Evolutionary conservation across 352 stramenopile genomes (phyloP), one percentile per base, ranked within the genome.

Genomic region (Phytophthora hybrid): DNA sequence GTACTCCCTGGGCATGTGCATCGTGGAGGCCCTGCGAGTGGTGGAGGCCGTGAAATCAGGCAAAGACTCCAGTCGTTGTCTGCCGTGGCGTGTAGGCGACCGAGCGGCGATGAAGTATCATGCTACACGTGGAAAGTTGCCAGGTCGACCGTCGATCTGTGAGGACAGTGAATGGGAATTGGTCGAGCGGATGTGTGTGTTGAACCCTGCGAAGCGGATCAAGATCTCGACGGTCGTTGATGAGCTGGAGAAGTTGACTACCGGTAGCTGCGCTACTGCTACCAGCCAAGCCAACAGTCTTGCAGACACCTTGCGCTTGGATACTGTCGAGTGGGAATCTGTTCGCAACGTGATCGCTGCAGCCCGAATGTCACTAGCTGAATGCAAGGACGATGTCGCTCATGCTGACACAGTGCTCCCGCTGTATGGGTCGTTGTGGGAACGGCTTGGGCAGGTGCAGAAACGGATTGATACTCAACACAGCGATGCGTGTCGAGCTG

Each of bases 161-260:
- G 11, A 47, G 8, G 49, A 52, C 21, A n/a, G 14, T 1, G 32
- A 59, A 11, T 68, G 49, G 61, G 7, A 51, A 9, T 14, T 68
- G 60, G 19, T 59, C 9, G 19, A 66, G 19, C 46, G 47, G 5
- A 66, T 66, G 47, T 66, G 47, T 29, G 16, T 9, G 14, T 53
- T 60, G 2, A 32, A 54, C 3, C 49, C 31, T 5, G 7, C 10
- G 6, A 58, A 53, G 11, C 5, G 61, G 18, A 49, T 67, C 21
- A 49, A 52, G 19, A 21, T 67, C 1, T 52, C 49, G 13, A 59
- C 49, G 16, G 61, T 67, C 4, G 47, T 67, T n/a, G 61, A 68
- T 10, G 34, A 54, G 18, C n/a, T 68, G 14, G 61, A 14, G 1
- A 46, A 41, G 13, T 41, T 14, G 13, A 41, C 34, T 8, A 26